Percentiles rank a stretch among this genome's conserved stretches.
These are phyloP conservation scores for Clitopilus passeckerianus DNA, from an alignment of 768 basidiomycete species.

Conservation along the genomic window DNA sequence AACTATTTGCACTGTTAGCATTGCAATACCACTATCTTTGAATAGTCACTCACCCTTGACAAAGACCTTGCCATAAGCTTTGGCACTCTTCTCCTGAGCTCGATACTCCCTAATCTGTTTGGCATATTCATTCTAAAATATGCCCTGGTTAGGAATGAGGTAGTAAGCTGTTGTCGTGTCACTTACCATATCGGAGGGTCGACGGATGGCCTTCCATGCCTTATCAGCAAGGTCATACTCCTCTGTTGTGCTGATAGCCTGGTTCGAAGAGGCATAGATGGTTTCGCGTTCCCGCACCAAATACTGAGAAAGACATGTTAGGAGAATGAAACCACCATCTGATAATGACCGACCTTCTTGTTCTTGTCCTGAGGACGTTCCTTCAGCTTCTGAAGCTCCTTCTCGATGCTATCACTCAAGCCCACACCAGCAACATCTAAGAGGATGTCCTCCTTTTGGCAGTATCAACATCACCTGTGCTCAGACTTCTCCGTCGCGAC, in stretches of 20 bases:
- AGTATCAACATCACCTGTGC: slow-evolving; percentile 68
- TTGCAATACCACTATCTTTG: slow-evolving; percentile 1
- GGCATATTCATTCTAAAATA: slow-evolving; percentile 81
- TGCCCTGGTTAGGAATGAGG: slow-evolving; percentile 2
- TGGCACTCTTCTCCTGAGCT: slow-evolving; percentile 70
- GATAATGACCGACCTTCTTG: slow-evolving; percentile 33
- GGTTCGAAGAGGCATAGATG: slow-evolving; percentile 81
- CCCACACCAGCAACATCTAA: slow-evolving; percentile 31
- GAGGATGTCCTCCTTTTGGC: slow-evolving; percentile 26
- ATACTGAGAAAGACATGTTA: slow-evolving; percentile 54
- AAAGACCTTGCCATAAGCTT: slow-evolving; percentile 89
- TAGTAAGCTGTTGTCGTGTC: not conserved
- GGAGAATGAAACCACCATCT: slow-evolving; percentile 3
- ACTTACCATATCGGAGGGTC: slow-evolving; percentile 92
- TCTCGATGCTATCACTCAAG: slow-evolving; percentile 42
- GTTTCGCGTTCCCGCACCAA: slow-evolving; percentile 75
- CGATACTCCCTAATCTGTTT: slow-evolving; percentile 84
- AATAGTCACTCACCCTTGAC: slow-evolving; percentile 63
- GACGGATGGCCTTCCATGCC: slow-evolving; percentile 84
- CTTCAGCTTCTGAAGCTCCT: slow-evolving; percentile 63
- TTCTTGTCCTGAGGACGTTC: slow-evolving; percentile 29
- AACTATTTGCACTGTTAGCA: slow-evolving; percentile 42
- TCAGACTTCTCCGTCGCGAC: slow-evolving; percentile 66
- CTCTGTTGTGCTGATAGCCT: slow-evolving; percentile 61
- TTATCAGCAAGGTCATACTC: slow-evolving; percentile 80